phyloP scores from a whole-genome alignment of 2,329 filamentous ascomycete genomes.

The Stenocarpella maydis region DNA sequence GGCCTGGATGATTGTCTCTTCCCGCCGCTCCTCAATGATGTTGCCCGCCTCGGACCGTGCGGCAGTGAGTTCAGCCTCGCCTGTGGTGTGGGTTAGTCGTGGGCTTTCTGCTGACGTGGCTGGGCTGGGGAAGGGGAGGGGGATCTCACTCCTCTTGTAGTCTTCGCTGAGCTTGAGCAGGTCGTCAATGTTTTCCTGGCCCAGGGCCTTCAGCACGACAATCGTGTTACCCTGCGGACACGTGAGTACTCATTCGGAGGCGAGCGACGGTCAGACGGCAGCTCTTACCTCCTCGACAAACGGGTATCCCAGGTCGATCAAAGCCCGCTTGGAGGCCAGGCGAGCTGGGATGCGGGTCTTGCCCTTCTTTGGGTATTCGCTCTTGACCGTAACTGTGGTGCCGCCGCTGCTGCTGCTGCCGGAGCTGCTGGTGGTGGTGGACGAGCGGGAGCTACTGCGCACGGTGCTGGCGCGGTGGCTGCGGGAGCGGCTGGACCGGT shows the following conservation, averaged over 20 bases:
- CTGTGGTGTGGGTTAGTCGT: conserved; percentile 40
- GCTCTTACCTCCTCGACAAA: conserved; percentile 81
- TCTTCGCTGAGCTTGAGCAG: conserved; percentile 84
- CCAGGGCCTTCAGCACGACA: conserved; percentile 83
- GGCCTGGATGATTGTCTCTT: conserved; percentile 51
- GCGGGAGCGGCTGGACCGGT: conserved; percentile 47
- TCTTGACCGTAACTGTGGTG: conserved; percentile 57
- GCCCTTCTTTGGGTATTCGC: conserved; percentile 80
- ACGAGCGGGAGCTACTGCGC: conserved; percentile 52
- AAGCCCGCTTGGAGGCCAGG: conserved; percentile 80
- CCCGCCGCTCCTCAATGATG: conserved; percentile 52
- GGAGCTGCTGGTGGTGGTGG: conserved; percentile 53
- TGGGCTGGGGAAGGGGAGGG: no score
- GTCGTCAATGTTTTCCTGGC: conserved; percentile 91
- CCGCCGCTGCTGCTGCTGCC: conserved; percentile 58
- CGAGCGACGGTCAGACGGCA: conserved; percentile 11
- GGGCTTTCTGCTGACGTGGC: not conserved
- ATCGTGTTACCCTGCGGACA: conserved; percentile 76
- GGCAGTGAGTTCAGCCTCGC: conserved; percentile 54
- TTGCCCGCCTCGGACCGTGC: conserved; percentile 57
- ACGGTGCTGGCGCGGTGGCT: conserved; percentile 45
- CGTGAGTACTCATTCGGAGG: conserved; percentile 44
- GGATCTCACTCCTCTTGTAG: conserved; percentile 67
- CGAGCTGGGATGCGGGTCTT: conserved; percentile 88
- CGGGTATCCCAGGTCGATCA: conserved; percentile 86